Evolutionary conservation across 1,284 basidiomycete species (phyloP), one percentile per base, ranked within the genome.

Genomic region (Cryptococcus sp.): DNA sequence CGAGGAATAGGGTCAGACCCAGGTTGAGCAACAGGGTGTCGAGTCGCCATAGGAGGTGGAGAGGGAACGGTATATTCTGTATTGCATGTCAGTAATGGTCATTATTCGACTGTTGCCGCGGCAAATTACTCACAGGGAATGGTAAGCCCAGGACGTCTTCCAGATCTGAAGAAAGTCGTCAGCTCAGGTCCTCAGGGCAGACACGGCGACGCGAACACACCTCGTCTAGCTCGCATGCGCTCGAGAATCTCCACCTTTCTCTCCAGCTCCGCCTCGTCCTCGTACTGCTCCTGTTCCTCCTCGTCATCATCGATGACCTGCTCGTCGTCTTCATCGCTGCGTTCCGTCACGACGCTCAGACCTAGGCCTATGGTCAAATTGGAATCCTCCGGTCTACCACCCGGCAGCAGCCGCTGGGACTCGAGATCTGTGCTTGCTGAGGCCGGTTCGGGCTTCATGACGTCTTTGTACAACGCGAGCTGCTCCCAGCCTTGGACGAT

Each of bases 1-100:
- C 75, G 41, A 78, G 67, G 50, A 78, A 68, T 5, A 80, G 66
- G n/a, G 78, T 80, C 3, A 80, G 63, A 27, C 78, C 78, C n/a
- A 80, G 73, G 59, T 78, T 80, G 56, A 80, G 69, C 0, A 80
- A 69, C 3, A 80, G 70, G 42, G 77, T 76, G 55, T 80, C 78
- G 35, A 80, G 65, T 45, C 78, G 68, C 78, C 78, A 79, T 5
- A 79, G 67, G 3, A 78, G 62, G 53, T 78, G 78, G 11, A 79
- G 67, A 1, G 76, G 66, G 57, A 79, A 68, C 0, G 76, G 75
- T 46, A 79, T 78, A 57, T 69, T 74, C 76, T 78, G 65, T 2
- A 22, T 16, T 25, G n/a, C 20, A 6, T 23, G 50, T 55, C 25
- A 51, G 56, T 55, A 52, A 23, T 3, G 47, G 3, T n/a, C 23